Conservation (phyloP, 2,329 filamentous ascomycete species). For the Hypomyces rosellus region DNA sequence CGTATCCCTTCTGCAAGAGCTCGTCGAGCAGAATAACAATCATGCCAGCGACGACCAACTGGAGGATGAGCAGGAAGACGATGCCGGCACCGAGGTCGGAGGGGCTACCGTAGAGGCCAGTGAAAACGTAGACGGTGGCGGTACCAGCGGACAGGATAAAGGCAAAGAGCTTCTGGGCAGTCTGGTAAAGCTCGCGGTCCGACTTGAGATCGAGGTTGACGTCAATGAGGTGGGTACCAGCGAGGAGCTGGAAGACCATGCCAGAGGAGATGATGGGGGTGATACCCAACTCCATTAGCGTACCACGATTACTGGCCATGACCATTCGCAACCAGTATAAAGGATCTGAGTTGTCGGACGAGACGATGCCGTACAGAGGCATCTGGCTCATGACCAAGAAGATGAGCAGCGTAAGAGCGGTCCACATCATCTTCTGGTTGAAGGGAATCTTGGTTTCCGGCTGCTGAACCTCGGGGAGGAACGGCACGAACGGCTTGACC, state of each 20-base stretch:
- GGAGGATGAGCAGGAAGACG: slow-evolving; percentile 95
- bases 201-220: slow-evolving; percentile 99
- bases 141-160: slow-evolving; percentile 97
- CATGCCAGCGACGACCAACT: slow-evolving; percentile 94
- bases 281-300: slow-evolving; percentile 92
- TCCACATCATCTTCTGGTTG: slow-evolving; percentile 98
- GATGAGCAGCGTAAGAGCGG: slow-evolving; percentile 87
- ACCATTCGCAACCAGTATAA: slow-evolving; percentile 99
- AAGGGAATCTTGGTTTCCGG: slow-evolving; percentile 98
- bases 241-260: slow-evolving; percentile 99
- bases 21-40: slow-evolving; percentile 99
- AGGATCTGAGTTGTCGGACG: slow-evolving; percentile 95
- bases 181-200: slow-evolving; percentile 99
- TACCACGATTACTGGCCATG: slow-evolving; percentile 97
- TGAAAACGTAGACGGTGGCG: slow-evolving; percentile 96
- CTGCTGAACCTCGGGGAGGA: slow-evolving; percentile 97
- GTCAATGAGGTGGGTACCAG: slow-evolving; percentile 98
- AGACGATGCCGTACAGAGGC: slow-evolving; percentile 98
- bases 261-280: slow-evolving; percentile 99
- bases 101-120: slow-evolving; percentile 93
- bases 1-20: slow-evolving; percentile 98
- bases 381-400: slow-evolving; percentile 99
- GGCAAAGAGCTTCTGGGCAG: slow-evolving; percentile 96
- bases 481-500: slow-evolving; percentile 98
- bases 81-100: slow-evolving; percentile 96